Base-by-base conservation (phyloP, 2,329 filamentous ascomycete genomes). In the Parastagonospora nodorum region DNA sequence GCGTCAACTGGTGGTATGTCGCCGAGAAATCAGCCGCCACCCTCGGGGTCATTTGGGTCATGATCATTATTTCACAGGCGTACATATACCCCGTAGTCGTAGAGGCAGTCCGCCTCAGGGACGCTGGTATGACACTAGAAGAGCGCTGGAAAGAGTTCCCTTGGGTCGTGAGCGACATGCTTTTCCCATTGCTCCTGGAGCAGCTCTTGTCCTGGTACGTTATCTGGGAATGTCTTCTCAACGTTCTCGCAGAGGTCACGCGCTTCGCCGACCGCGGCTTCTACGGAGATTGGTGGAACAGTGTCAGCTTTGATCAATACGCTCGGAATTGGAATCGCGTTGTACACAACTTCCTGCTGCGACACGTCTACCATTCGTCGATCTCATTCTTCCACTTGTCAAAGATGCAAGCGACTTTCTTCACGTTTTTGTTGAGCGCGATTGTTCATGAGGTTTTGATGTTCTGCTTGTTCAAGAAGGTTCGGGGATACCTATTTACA, bases 291-390 rank as follows among this genome's bases (percentile, higher is more conserved):
- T 80, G 80, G 80, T 81, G 80, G 81, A 80, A 81, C 55, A 68
- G 67, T n/a, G 71, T 80, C 12, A 77, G 77, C 0, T 90, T 86
- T 83, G 88, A 92, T 63, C 86, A 91, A 66, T 93, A 89, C 63
- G 88, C 89, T 4, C 80, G 89, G 33, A 88, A 91, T 67, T 92
- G 89, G 89, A 92, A 92, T 67, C 77, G 84, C n/a, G 88, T 89
- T 0, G 88, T 92, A 4, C 88, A 92, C 67, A 86, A 88, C 62
- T 92, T 92, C 71, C 76, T 92, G 27, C 78, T 92, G 2, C 81
- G 89, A 11, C 89, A 92, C 64, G 89, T 92, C 51, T 92, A 92
- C 67, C 88, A 92, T 74, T 85, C 82, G 39, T 88, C 85, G 39
- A 92, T 92, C 64, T 89, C 86, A 1, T 84, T 87, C 8, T 83